Evolutionary conservation across 441 rosid species (phyloP).

Genomic region (Pelargonium fulgidum): DNA sequence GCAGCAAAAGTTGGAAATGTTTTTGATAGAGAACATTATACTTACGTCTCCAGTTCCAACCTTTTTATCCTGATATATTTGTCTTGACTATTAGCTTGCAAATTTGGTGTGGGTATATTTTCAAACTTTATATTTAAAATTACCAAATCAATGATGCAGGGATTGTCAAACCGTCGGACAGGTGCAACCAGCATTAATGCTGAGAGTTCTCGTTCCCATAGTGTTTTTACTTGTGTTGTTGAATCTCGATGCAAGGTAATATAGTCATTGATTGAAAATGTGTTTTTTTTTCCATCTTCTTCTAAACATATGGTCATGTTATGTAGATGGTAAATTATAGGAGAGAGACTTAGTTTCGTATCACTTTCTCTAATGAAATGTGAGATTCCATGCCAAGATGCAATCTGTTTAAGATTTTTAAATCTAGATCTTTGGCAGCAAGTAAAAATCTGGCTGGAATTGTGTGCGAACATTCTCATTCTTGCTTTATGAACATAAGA

Average conservation of each 20-base stretch:
- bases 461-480: not conserved
- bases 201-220: constrained; percentile 96
- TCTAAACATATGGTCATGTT: not conserved
- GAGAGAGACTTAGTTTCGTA: not conserved
- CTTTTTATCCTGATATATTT: not conserved
- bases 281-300: not conserved
- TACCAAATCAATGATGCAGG: constrained; percentile 41
- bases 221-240: constrained; percentile 92
- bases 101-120: not conserved
- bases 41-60: not conserved
- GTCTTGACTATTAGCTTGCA: not conserved
- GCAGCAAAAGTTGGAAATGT: not conserved
- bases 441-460: not conserved
- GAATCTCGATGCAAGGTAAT: constrained; percentile 94
- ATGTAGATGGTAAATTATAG: constrained; percentile 1
- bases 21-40: not conserved
- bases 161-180: constrained; percentile 82
- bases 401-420: not conserved
- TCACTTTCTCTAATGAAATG: not conserved
- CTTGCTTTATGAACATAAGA: not conserved
- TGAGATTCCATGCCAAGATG: not conserved
- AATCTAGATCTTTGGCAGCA: not conserved
- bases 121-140: constrained; percentile 1
- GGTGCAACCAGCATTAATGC: constrained; percentile 95
- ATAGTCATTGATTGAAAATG: not conserved